Conservation (phyloP, 2,329 filamentous ascomycete genomes). For the Septoria petroselini region DNA sequence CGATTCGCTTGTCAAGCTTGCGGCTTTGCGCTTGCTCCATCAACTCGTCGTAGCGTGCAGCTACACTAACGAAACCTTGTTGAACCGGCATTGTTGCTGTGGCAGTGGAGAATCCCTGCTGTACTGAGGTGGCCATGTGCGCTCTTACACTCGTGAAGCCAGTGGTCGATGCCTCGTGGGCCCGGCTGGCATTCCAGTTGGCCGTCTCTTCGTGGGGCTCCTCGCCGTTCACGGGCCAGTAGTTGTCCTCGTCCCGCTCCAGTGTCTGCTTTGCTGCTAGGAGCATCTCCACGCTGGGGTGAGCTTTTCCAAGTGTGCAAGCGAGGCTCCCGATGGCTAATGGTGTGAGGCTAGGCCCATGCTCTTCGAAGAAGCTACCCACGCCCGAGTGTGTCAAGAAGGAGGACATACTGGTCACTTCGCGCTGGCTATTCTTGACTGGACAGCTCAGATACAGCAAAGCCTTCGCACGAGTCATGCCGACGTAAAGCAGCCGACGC, state of each 20-base stretch:
- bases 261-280: conserved; percentile 49
- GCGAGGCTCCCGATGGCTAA: conserved; percentile 64
- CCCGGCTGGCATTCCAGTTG: conserved; percentile 40
- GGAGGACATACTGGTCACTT: conserved; percentile 64
- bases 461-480: conserved; percentile 89
- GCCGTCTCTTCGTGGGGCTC: conserved; percentile 37
- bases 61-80: conserved; percentile 41
- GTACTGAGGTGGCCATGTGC: conserved; percentile 28
- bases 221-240: conserved; percentile 64
- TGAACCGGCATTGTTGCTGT: conserved; percentile 28
- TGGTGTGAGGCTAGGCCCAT: conserved; percentile 68
- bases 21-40: conserved; percentile 37
- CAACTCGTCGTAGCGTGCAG: conserved; percentile 40
- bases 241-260: conserved; percentile 62
- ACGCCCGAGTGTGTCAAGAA: conserved; percentile 63
- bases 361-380: conserved; percentile 53
- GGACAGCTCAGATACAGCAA: conserved; percentile 84
- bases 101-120: conserved; percentile 33
- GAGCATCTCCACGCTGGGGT: conserved; percentile 57
- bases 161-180: conserved; percentile 4
- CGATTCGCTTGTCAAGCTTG: conserved; percentile 31
- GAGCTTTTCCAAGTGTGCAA: conserved; percentile 64
- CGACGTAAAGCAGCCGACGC: conserved; percentile 83
- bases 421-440: conserved; percentile 59
- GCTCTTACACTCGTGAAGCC: conserved; percentile 22